These are phyloP conservation scores for Achlya hypogyna DNA, from an alignment of 352 stramenopile genomes.

Conservation along the genomic window DNA sequence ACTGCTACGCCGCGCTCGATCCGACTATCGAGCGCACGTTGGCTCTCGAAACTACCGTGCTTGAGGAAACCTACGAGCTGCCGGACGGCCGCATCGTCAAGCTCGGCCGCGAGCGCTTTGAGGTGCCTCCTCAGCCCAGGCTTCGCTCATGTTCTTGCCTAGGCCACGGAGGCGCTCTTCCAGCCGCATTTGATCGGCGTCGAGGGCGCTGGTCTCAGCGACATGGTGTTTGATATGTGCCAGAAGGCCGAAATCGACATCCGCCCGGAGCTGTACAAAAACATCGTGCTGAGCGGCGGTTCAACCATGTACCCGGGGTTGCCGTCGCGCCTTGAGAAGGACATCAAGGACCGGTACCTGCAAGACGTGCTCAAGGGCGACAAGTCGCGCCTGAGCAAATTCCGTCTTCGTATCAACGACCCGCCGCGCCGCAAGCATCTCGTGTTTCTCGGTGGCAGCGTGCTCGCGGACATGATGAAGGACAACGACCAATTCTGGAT, in stretches of 20 bases:
- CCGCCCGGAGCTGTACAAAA: conserved; percentile 95
- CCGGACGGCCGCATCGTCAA: conserved; percentile 95
- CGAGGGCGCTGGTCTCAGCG: conserved; percentile 91
- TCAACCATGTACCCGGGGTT: conserved; percentile 95
- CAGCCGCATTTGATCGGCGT: conserved; percentile 94
- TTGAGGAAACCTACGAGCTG: conserved; percentile 91
- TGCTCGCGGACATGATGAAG: conserved; percentile 92
- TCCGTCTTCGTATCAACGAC: conserved; percentile 92
- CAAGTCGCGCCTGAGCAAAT: conserved; percentile 85
- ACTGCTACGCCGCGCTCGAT: conserved; percentile 90
- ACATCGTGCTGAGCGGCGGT: conserved; percentile 93
- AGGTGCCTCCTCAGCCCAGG: conserved; percentile 39
- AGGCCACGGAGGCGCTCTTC: conserved; percentile 89
- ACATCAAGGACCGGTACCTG: conserved; percentile 80
- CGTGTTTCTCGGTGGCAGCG: conserved; percentile 90
- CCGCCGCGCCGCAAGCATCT: conserved; percentile 93
- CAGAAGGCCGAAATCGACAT: conserved; percentile 94
- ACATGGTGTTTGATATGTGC: conserved; percentile 98
- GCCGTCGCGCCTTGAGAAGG: conserved; percentile 88
- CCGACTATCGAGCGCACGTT: conserved; percentile 76
- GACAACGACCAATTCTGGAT: conserved; percentile 93
- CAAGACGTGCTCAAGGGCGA: conserved; percentile 82
- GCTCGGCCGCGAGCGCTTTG: conserved; percentile 92
- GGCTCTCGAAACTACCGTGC: conserved; percentile 85
- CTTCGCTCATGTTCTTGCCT: conserved; percentile 2